Conservation (phyloP, 2,329 filamentous ascomycete genomes). For the Ophiostoma piceae region DNA sequence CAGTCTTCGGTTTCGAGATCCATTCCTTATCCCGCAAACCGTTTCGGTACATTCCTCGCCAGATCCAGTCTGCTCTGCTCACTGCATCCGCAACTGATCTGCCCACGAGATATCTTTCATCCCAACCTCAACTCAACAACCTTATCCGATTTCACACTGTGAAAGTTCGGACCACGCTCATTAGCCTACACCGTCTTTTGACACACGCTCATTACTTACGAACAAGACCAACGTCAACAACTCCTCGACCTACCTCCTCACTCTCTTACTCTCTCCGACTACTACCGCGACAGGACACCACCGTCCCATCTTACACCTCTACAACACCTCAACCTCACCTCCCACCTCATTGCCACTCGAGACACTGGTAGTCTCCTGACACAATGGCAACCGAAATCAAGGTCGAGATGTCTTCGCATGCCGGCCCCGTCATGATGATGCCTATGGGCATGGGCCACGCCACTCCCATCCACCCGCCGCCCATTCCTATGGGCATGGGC, state of each 20-base stretch:
- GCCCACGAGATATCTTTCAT: background rate
- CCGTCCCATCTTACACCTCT: background rate
- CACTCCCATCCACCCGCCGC: conserved; percentile 26
- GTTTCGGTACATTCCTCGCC: conserved; percentile 1
- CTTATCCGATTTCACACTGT: conserved; percentile 28
- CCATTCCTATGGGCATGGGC: conserved; percentile 36
- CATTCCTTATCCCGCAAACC: conserved; percentile 8
- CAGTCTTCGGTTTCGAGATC: conserved; percentile 10
- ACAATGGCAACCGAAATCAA: conserved; percentile 37
- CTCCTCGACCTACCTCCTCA: background rate
- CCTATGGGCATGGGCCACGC: conserved; percentile 24
- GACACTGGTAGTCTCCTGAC: conserved; percentile 25
- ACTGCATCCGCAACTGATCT: background rate
- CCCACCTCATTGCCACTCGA: background rate
- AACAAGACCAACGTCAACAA: background rate
- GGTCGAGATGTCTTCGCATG: conserved; percentile 32
- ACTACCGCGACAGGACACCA: background rate
- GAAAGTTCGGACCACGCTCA: conserved; percentile 36
- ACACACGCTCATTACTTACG: conserved; percentile 13
- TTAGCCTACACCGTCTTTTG: conserved; percentile 30
- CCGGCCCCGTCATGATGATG: conserved; percentile 26
- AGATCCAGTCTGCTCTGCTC: conserved; percentile 4
- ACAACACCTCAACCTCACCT: background rate
- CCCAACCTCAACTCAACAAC: background rate
- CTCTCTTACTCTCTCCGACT: background rate